Base-by-base conservation (phyloP, 306 rosid species). In the Sophora flavescens region DNA sequence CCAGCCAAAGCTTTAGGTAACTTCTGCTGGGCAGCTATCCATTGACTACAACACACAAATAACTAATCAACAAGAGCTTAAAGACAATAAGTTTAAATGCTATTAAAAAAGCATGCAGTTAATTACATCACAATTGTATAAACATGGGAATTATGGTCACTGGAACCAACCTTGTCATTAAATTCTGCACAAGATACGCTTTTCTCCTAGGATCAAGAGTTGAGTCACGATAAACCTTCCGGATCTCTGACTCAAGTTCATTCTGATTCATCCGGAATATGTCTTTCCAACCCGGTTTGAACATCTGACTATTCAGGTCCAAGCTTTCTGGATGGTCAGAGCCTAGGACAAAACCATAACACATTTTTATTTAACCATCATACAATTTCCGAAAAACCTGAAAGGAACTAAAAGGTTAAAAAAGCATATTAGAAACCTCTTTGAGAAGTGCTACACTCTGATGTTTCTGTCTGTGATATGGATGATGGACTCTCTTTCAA, bases 231-330 rank as follows among this genome's bases (percentile, higher is more conserved):
- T 96, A 92, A 64, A 96, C 99, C 87, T 96, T 92, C 82, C 99
- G 87, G 79, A 92, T 92, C 88, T 96, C 99, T 69, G 98, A 87
- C 79, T 92, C 99, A 63, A 96, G 93, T 81, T 96, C 99, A 91
- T 85, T 91, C 86, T 96, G 93, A 75, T 96, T 96, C 99, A 96
- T 96, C 59, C 99, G 97, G 72, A 96, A 96, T 82, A 96, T 96
- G 86, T 96, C 99, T 84, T 96, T 96, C 99, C 99, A 96, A 64
- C 99, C 99, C 45, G 99, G 99, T 87, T 87, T 96, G 87, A 96
- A 96, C 99, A 91, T 96, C 89, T 91, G 97, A 78, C 91, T 98
- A 75, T 84, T 88, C 74, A 88, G 89, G 64, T 87, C 87, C 90
- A 96, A 86, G 88, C 89, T 87, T 91, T 89, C 99, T 81, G 88